Conservation (phyloP, 1,284 basidiomycete genomes). For the Ganoderma resinaceum region DNA sequence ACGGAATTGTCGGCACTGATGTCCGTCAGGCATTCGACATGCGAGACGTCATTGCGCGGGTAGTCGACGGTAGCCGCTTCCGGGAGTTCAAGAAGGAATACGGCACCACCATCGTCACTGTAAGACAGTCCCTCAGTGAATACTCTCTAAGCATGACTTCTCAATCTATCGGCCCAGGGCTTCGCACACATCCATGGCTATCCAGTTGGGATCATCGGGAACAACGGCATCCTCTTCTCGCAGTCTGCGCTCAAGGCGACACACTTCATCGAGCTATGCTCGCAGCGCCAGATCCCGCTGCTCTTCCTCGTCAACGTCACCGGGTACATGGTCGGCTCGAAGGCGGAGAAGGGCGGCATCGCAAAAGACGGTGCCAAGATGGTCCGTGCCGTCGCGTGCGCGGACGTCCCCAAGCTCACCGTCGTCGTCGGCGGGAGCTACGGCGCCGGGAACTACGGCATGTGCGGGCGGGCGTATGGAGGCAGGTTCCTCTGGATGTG, state of each 20-base stretch:
- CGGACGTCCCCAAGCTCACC: conserved; percentile 94
- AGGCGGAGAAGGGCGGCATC: conserved; percentile 93
- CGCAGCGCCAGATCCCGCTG: conserved; percentile 88
- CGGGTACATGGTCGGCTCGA: conserved; percentile 95
- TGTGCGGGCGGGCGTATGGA: conserved; percentile 92
- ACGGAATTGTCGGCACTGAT: conserved; percentile 93
- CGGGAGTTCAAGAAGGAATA: conserved; percentile 97
- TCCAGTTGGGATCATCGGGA: conserved; percentile 89
- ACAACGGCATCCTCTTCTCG: conserved; percentile 95
- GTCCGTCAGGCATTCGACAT: conserved; percentile 91
- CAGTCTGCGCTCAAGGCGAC: conserved; percentile 94
- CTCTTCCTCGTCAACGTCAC: conserved; percentile 96
- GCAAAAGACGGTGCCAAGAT: conserved; percentile 98
- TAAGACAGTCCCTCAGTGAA: conserved; percentile 43
- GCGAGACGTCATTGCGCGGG: conserved; percentile 90
- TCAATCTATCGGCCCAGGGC: conserved; percentile 54
- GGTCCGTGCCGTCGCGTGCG: conserved; percentile 95
- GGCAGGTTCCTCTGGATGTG: conserved; percentile 98
- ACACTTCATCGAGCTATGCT: conserved; percentile 95
- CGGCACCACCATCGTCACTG: conserved; percentile 89
- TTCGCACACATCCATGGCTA: conserved; percentile 92
- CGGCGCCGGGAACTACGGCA: conserved; percentile 95
- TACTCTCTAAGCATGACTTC: background rate
- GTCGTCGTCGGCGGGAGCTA: conserved; percentile 96
- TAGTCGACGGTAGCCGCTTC: conserved; percentile 92